Evolutionary conservation across 768 basidiomycete species (phyloP).

Genomic region (Pleurotus cornucopiae): DNA sequence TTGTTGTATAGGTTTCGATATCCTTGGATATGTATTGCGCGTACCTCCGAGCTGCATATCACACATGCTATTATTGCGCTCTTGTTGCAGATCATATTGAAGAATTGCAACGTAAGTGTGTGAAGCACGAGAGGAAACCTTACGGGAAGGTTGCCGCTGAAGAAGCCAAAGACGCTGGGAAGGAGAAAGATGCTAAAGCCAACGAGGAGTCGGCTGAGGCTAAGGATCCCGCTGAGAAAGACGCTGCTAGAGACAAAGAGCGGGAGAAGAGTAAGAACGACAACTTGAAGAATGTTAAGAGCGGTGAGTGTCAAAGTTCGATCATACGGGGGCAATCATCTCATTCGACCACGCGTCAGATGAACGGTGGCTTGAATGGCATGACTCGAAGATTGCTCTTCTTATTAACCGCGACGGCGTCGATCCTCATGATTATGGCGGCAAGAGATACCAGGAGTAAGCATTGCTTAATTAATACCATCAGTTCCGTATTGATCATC

Average conservation of each 20-base stretch:
- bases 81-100: slow-evolving; percentile 90
- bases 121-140: slow-evolving; percentile 84
- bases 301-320: slow-evolving; percentile 43
- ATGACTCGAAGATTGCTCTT: slow-evolving; percentile 82
- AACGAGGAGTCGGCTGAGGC: slow-evolving; percentile 32
- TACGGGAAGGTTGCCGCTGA: slow-evolving; percentile 57
- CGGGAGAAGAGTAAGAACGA: slow-evolving; percentile 32
- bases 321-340: no score
- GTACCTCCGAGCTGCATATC: slow-evolving; percentile 88
- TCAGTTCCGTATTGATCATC: slow-evolving; percentile 7
- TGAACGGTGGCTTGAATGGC: slow-evolving; percentile 84
- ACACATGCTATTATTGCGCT: slow-evolving; percentile 98
- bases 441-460: slow-evolving; percentile 55
- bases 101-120: slow-evolving; percentile 92
- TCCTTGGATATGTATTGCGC: slow-evolving; percentile 90
- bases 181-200: slow-evolving; percentile 45
- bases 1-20: slow-evolving; percentile 55
- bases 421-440: slow-evolving; percentile 86
- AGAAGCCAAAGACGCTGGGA: slow-evolving; percentile 55
- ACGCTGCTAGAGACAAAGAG: slow-evolving; percentile 31
- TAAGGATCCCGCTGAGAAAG: slow-evolving; percentile 36
- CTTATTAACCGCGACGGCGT: slow-evolving; percentile 75
- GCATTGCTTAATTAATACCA: neutral
- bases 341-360: slow-evolving; percentile 37
- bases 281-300: slow-evolving; percentile 32